Evolutionary conservation across 139 green algal genomes (phyloP), one percentile per base, ranked within the genome.

Genomic region (Diplosphaera chodatii): DNA sequence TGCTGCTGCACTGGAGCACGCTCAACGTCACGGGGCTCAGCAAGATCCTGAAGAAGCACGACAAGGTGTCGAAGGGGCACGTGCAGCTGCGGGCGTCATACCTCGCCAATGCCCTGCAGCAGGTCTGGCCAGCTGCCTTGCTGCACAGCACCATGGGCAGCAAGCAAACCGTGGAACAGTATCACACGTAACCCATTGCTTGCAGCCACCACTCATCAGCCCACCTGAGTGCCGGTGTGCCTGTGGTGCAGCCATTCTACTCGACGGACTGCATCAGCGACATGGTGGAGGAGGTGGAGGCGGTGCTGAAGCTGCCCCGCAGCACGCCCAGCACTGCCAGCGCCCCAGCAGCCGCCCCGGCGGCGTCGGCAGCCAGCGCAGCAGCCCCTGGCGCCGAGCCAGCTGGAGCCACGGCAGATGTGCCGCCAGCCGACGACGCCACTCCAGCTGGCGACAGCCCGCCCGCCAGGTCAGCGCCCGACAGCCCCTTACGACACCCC

Each of bases 11-110:
- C 81, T 94, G 87, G 87, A 77, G 56, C 41, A 70, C 91, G 64
- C 77, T 94, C 29, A 93, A 93, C 69, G 93, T 91, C 66, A 79
- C 83, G 3, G 90, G 82, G 0, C 74, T 96, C 20, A 80, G 89
- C n/a, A 96, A 96, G 78, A 96, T 96, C 70, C 75, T 96, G 32
- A 96, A 96, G 71, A 96, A 96, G 78, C 90, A 96, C 65, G 85
- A 55, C n/a, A 55, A 68, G 4, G 5, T 27, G 31, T 31, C 63
- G 25, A 63, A 20, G 66, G 10, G 5, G 1, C 33, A 62, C 23
- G 62, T 88, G 66, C 37, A 48, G 37, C 81, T 90, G 59, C 66
- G 86, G 10, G 77, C 78, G 32, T 80, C 84, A 1, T 91, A 86
- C 70, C 74, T 92, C 3, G 75, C 79, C 32, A 91, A 86, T 66